A percentile compares a stretch with the other conserved stretches of the same genome.
These are phyloP conservation scores for Curvularia verruculosa DNA, from an alignment of 2,329 filamentous ascomycete species.

Conservation along the genomic window DNA sequence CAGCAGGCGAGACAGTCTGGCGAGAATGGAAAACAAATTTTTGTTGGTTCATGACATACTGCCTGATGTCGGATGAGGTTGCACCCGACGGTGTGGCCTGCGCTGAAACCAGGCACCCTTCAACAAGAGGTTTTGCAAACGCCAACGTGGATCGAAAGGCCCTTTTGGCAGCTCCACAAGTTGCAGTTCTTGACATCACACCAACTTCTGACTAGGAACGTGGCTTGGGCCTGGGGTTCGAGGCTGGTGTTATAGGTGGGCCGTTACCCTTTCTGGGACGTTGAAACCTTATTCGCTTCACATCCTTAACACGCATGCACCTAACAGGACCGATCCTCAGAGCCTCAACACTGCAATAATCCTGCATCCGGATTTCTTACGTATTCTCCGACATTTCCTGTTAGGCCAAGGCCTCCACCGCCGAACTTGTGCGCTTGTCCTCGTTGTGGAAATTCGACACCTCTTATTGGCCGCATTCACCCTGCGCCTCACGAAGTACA, in stretches of 20 bases:
- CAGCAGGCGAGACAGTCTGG: neutral
- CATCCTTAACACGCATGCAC: constrained; percentile 18
- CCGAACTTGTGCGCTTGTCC: constrained; percentile 7
- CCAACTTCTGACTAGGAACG: constrained; percentile 2
- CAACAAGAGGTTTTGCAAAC: constrained; percentile 10
- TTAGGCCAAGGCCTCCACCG: constrained; percentile 27
- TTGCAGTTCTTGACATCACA: constrained; percentile 6
- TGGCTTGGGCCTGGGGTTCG: constrained; percentile 14
- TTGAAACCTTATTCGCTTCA: constrained; percentile 30
- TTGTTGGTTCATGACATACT: neutral
- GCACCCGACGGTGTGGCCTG: constrained; percentile 5
- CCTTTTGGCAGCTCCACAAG: neutral
- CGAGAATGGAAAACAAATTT: neutral
- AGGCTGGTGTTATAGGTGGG: constrained; percentile 9
- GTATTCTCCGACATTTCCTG: constrained; percentile 24
- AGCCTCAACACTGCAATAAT: constrained; percentile 15
- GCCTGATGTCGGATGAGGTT: constrained; percentile 5
- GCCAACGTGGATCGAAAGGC: neutral
- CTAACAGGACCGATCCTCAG: constrained; percentile 5
- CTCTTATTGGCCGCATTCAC: constrained; percentile 19
- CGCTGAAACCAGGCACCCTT: constrained; percentile 8
- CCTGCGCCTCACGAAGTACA: constrained; percentile 1
- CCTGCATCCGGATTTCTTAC: constrained; percentile 27
- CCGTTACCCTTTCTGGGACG: constrained; percentile 12
- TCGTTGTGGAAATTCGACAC: neutral